Percentiles rank a stretch among this genome's conserved stretches.
Conservation (phyloP, 1,139 yeast species). For the Yamadazyma songkhlaensis region DNA sequence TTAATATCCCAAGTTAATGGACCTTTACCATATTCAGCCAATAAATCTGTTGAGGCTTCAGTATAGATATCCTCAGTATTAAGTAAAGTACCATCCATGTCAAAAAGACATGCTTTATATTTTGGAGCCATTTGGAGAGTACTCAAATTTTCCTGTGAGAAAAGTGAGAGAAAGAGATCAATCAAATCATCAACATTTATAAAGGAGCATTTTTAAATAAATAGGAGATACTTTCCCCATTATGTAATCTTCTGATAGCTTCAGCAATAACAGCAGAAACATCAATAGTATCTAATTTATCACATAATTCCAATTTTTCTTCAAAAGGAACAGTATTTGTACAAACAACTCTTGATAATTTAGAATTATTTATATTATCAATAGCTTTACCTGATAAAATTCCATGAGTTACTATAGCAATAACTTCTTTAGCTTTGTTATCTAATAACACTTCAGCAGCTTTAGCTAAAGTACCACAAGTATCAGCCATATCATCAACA, state of each 20-base stretch:
- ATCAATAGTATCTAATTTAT: slow-evolving; percentile 65
- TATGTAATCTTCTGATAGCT: slow-evolving; percentile 76
- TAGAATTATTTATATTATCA: slow-evolving; percentile 55
- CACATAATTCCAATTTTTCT: slow-evolving; percentile 46
- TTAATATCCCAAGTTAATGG: slow-evolving; percentile 89
- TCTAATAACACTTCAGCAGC: slow-evolving; percentile 65
- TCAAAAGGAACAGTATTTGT: slow-evolving; percentile 75
- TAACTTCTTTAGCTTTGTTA: slow-evolving; percentile 68
- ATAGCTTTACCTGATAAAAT: slow-evolving; percentile 72
- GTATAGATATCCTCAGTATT: slow-evolving; percentile 93
- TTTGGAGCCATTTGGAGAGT: slow-evolving; percentile 4
- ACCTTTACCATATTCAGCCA: slow-evolving; percentile 68
- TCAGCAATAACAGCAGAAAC: slow-evolving; percentile 75
- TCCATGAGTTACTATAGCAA: slow-evolving; percentile 80
- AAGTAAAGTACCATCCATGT: slow-evolving; percentile 93
- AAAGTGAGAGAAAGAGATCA: not conserved
- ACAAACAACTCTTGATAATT: slow-evolving; percentile 62
- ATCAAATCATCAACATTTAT: slow-evolving; percentile 10
- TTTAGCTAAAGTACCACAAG: slow-evolving; percentile 77
- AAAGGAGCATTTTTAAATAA: slow-evolving; percentile 56
- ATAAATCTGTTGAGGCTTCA: slow-evolving; percentile 61
- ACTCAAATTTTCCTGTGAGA: not conserved
- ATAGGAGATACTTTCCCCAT: slow-evolving; percentile 80
- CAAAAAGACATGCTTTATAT: slow-evolving; percentile 84
- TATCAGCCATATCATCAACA: slow-evolving; percentile 83